A percentile compares a stretch with the other conserved stretches of the same genome.
Conservation (phyloP, 768 basidiomycete genomes). For the Rhodotorula graminis region DNA sequence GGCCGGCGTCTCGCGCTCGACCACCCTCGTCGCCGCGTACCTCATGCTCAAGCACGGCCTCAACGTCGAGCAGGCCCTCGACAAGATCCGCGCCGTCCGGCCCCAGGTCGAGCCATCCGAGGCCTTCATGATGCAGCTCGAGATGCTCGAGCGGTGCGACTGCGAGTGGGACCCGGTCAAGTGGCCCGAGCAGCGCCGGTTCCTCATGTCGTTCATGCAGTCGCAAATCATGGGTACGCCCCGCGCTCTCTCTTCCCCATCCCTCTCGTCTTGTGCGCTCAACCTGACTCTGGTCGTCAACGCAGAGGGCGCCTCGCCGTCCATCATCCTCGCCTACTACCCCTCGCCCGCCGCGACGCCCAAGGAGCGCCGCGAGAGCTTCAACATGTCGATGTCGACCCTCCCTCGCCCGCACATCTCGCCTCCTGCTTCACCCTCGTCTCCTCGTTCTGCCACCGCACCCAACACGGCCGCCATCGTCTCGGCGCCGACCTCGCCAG, state of each 20-base stretch:
- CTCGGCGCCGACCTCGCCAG: neutral
- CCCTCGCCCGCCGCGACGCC: conserved; percentile 40
- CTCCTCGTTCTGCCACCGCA: too few relatives aligned
- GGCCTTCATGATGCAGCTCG: conserved; percentile 42
- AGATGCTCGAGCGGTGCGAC: conserved; percentile 42
- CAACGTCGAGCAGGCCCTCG: conserved; percentile 41
- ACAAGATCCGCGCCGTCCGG: conserved; percentile 32
- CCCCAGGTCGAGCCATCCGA: conserved; percentile 40
- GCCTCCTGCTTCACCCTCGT: neutral
- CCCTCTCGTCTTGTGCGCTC: too few relatives aligned
- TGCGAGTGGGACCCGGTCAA: conserved; percentile 42
- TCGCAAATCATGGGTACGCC: conserved; percentile 38
- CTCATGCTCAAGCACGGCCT: conserved; percentile 40
- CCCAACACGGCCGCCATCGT: neutral
- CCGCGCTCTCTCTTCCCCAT: neutral
- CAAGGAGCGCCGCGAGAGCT: conserved; percentile 17
- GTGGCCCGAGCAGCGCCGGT: conserved; percentile 41
- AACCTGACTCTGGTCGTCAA: neutral
- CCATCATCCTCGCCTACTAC: conserved; percentile 43
- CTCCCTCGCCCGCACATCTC: conserved; percentile 24
- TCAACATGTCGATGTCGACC: conserved; percentile 33
- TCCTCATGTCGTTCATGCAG: conserved; percentile 41
- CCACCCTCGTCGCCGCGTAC: conserved; percentile 41
- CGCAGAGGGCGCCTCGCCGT: conserved; percentile 39
- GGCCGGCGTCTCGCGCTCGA: conserved; percentile 41